These are phyloP conservation scores for Reutealis trisperma DNA, from an alignment of 345 rosid species.

Conservation along the genomic window DNA sequence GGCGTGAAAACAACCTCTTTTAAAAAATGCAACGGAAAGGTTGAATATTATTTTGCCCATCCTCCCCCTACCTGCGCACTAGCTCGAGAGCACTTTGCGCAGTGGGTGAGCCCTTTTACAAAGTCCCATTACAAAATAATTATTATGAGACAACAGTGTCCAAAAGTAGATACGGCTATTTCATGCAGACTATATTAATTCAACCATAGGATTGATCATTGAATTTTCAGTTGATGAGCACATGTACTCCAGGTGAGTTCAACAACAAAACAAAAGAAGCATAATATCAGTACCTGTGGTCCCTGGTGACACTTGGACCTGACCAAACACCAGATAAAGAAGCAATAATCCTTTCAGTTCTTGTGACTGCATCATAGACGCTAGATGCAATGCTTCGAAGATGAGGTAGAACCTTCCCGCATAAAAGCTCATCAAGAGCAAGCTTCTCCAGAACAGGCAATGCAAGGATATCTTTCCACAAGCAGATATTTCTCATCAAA, in stretches of 20 bases:
- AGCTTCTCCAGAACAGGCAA: constrained; percentile 77
- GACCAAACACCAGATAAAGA: constrained; percentile 83
- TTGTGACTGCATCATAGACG: constrained; percentile 79
- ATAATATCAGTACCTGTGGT: constrained; percentile 51
- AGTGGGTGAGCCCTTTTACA: no score
- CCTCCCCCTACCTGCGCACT: no score
- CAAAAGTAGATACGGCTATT: neutral
- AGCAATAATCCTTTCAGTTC: constrained; percentile 77
- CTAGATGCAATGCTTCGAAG: constrained; percentile 70
- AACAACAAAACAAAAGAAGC: neutral
- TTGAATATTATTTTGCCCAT: no score
- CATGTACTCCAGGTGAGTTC: neutral
- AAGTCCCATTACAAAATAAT: neutral
- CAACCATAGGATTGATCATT: neutral
- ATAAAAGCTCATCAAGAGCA: constrained; percentile 79
- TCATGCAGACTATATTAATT: neutral
- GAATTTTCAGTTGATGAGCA: neutral
- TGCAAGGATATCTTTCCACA: constrained; percentile 89
- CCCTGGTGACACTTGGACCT: constrained; percentile 56
- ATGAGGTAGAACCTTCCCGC: constrained; percentile 81
- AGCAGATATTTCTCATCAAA: constrained; percentile 81
- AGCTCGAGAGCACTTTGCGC: no score
- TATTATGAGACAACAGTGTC: neutral
- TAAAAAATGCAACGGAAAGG: no score
- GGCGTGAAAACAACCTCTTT: no score